Evolutionary conservation across 164 flowering plant genomes (phyloP), one percentile per base, ranked within the genome.

Genomic region (Annona cherimola): DNA sequence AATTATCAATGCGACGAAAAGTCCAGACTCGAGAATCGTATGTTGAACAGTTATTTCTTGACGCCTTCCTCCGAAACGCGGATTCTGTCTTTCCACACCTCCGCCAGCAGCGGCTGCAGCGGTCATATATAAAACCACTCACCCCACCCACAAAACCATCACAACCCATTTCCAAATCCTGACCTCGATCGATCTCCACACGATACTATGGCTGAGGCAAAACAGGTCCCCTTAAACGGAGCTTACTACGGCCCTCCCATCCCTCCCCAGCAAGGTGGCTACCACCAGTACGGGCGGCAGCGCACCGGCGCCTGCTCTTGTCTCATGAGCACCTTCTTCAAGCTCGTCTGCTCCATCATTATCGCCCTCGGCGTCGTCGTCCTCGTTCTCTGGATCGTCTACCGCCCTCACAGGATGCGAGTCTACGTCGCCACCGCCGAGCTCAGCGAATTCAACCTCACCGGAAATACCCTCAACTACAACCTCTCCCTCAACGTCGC

Each of bases 221-320:
- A 77, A 18, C 79, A 71, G 66, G 35, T 73, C 14, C 72, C 61
- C 4, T 70, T 81, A 59, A 83, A 85, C 68, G 84, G 84, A 2
- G 82, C 83, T 42, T 82, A 76, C 71, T 81, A 83, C 73, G 86
- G 84, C 40, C 86, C 86, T 0, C 45, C 86, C 2, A 70, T 83
- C 62, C 88, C 86, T 40, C 84, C 88, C 7, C 80, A 74, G 44
- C 54, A 69, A 11, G 45, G 77, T 68, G 45, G 77, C 69, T 80
- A 75, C 75, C 76, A 79, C 75, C 69, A 79, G 67, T 84, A 55
- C n/a, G 76, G 80, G 44, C 71, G 72, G 3, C 63, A 81, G 63
- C 42, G 76, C 42, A 74, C 81, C 11, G 63, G 77, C 19, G 61
- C 50, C 63, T 42, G 66, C 5, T 76, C 80, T 63, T 72, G 79